A percentile compares a stretch with the other conserved stretches of the same genome.
Evolutionary conservation across 306 rosid genomes (phyloP).

Genomic region (Urtica urens): DNA sequence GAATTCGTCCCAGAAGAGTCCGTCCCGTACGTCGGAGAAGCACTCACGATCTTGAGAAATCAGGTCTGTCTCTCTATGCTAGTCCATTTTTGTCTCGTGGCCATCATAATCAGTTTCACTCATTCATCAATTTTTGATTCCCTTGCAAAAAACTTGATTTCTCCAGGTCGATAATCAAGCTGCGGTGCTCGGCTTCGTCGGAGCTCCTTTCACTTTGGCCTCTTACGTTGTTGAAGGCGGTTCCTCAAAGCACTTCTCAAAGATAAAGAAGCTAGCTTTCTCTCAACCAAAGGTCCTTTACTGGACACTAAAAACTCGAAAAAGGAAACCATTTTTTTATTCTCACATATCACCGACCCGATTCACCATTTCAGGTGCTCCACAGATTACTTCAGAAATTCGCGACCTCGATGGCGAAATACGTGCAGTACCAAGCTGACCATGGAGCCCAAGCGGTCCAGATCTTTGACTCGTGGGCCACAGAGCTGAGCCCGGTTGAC

Average conservation of each 20-base stretch:
- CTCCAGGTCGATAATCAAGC: constrained; percentile 79
- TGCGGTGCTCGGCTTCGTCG: constrained; percentile 92
- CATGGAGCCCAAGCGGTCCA: constrained; percentile 97
- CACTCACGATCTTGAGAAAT: constrained; percentile 64
- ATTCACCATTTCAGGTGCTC: constrained; percentile 46
- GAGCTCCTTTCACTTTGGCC: constrained; percentile 95
- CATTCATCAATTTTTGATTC: neutral
- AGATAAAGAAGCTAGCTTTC: constrained; percentile 33
- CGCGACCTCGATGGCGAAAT: constrained; percentile 74
- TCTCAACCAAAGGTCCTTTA: constrained; percentile 63
- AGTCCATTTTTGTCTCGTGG: neutral
- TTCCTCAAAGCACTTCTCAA: constrained; percentile 86
- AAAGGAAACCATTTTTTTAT: no score
- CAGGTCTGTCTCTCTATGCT: constrained; percentile 39
- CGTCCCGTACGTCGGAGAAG: constrained; percentile 96
- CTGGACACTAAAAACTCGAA: no score
- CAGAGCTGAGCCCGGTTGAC: constrained; percentile 86
- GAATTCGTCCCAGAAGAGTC: constrained; percentile 91
- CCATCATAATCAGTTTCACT: neutral
- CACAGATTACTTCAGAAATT: constrained; percentile 76
- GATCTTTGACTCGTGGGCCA: constrained; percentile 93
- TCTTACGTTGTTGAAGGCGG: constrained; percentile 98
- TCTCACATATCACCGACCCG: no score
- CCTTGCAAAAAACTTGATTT: constrained; percentile 1
- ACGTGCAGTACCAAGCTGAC: constrained; percentile 86